Percentiles rank a stretch among this genome's conserved stretches.
These are phyloP conservation scores for Dendrothele bispora DNA, from an alignment of 768 basidiomycete genomes.

Conservation along the genomic window DNA sequence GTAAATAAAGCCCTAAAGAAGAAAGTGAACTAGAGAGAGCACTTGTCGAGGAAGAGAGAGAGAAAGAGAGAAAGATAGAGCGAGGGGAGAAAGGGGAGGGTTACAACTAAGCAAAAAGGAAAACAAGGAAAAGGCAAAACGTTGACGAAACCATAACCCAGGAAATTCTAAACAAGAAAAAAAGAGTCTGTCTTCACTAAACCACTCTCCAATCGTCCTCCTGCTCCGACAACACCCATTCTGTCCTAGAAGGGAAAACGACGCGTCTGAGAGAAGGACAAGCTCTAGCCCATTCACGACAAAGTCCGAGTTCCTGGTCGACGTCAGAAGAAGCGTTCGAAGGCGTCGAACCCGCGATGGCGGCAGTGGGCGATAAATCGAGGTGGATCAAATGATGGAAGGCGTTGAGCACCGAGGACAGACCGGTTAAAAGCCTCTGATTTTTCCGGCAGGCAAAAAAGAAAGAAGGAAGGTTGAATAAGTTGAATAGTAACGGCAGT, in stretches of 20 bases:
- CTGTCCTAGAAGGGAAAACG: slow-evolving; percentile 55
- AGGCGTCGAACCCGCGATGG: slow-evolving; percentile 32
- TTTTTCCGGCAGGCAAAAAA: slow-evolving; percentile 13
- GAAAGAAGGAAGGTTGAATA: background rate
- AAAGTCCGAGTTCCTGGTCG: slow-evolving; percentile 52
- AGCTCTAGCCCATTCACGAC: slow-evolving; percentile 51
- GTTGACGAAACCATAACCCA: too few relatives aligned
- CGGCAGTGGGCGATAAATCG: slow-evolving; percentile 61
- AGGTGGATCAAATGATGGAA: slow-evolving; percentile 50
- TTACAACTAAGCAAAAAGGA: too few relatives aligned
- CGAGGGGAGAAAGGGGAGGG: too few relatives aligned
- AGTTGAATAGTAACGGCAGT: too few relatives aligned
- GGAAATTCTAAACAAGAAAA: background rate
- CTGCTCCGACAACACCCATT: slow-evolving; percentile 46
- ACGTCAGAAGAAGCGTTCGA: slow-evolving; percentile 30
- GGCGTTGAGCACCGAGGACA: slow-evolving; percentile 55
- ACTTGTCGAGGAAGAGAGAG: too few relatives aligned
- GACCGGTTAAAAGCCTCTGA: slow-evolving; percentile 57
- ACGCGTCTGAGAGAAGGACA: slow-evolving; percentile 54
- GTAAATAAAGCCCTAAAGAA: too few relatives aligned
- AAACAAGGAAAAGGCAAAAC: too few relatives aligned
- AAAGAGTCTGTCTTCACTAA: slow-evolving; percentile 1
- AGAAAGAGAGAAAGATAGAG: too few relatives aligned
- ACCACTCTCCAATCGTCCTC: slow-evolving; percentile 23
- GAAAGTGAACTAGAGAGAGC: too few relatives aligned